Evolutionary conservation across 202 grass and related monocot genomes (phyloP), one percentile per base, ranked within the genome.

Genomic region (Tripidium arundinaceum): DNA sequence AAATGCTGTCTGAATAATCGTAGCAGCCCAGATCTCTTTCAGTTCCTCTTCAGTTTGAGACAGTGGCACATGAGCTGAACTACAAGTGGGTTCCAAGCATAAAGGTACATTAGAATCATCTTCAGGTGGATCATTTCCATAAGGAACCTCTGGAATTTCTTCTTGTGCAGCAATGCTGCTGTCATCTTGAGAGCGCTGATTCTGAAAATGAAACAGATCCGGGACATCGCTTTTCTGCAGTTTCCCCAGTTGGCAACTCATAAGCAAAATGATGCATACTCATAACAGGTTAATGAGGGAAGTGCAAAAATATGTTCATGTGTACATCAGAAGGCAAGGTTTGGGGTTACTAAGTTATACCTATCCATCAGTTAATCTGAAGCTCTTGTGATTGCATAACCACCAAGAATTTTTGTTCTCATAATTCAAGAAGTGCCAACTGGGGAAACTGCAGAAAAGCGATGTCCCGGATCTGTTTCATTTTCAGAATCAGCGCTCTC

Each of bases 1-100:
- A 81, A 93, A 98, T 50, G 83, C 79, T 46, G 90, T 95, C 75
- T 98, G 96, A 93, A 98, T 93, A 85, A 93, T 55, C 68, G 88
- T 90, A 62, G 96, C 92, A 68, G 96, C 96, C 86, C 79, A 85
- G 27, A 91, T 94, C 75, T 90, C 86, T 74, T 61, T 75, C 22
- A 72, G 67, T 33, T 77, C 79, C 43, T 72, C 74, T 83, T 95
- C 88, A 46, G 83, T 85, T 72, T 88, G 84, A 75, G 79, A 81
- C 8, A 87, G 33, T 27, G 68, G 61, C 31, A 64, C 31, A 3
- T 81, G 74, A 88, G 77, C 33, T 31, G 75, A 83, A 65, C 57
- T 34, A 86, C 62, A 82, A 73, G 72, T 27, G 4, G 83, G 65
- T 43, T 83, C 82, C 13, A 79, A 83, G 81, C 81, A 78, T 62